Evolutionary conservation across 148 eudicot genomes (phyloP), one percentile per base, ranked within the genome.

Genomic region (Persicaria tinctoria): DNA sequence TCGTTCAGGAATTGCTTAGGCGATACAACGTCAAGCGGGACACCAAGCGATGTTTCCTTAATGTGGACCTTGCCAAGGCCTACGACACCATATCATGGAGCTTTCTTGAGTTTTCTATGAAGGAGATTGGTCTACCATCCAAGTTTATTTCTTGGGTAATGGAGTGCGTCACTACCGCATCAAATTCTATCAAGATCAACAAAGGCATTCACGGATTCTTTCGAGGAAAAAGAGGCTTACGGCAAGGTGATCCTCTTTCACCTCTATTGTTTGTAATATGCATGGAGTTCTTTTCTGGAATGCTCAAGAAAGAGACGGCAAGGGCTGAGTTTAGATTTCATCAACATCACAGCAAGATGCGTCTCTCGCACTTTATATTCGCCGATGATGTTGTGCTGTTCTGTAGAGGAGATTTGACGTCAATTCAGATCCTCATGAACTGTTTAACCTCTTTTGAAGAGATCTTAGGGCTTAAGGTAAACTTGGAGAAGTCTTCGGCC

Each of bases 41-140:
- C 2, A 27, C 74, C 32, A 51, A 46, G 0, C 23, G 68, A 38
- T 53, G 79, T 50, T 14, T 77, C 17, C 8, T 77, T 0, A 77
- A 77, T 14, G 23, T 77, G 18, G 50, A 77, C 16, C 50, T 77
- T 5, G 46, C 51, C 18, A 77, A 77, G 51, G 79, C 79, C 44
- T 77, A 77, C 51, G 79, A 77, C 23, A 12, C 74, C 2, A 20
- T 77, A 1, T 16, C 18, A 1, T 77, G 74, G 79, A 14, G 7
- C 11, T 77, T 69, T 23, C 23, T 23, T 23, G 23, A 23, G 23
- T 23, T 23, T 23, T 0, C 23, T 23, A 23, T 23, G 23, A 23
- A 23, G 23, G 23, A 23, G 23, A 23, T 23, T 23, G 16, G 68
- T 0, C 68, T 77, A 13, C 59, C 68, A 5, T 0, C 4, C 5